A percentile compares a stretch with the other conserved stretches of the same genome.
Evolutionary conservation across 768 basidiomycete genomes (phyloP).

Genomic region (Cystobasidiopsis lactophilus): DNA sequence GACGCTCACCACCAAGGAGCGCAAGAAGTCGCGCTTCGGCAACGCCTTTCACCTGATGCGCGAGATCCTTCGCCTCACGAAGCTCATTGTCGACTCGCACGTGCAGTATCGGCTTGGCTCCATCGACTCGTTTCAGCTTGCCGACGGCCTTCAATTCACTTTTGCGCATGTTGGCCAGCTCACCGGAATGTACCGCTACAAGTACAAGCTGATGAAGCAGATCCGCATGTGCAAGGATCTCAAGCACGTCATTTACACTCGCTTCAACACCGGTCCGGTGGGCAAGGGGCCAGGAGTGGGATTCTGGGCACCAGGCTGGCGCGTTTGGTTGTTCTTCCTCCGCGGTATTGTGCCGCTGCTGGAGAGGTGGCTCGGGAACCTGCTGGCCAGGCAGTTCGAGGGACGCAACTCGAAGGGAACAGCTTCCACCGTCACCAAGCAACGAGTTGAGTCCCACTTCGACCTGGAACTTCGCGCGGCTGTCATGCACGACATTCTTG

Average conservation of each 20-base stretch:
- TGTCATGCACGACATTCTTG: slow-evolving; percentile 95
- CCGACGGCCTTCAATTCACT: slow-evolving; percentile 93
- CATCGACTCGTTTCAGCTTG: slow-evolving; percentile 96
- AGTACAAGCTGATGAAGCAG: slow-evolving; percentile 99
- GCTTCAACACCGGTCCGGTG: slow-evolving; percentile 98
- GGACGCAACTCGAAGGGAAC: slow-evolving; percentile 68
- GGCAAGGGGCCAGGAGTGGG: slow-evolving; percentile 97
- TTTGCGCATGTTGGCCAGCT: slow-evolving; percentile 92
- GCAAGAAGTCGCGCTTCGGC: slow-evolving; percentile 98
- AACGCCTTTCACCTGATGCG: slow-evolving; percentile 97
- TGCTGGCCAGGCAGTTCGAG: slow-evolving; percentile 95
- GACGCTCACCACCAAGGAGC: slow-evolving; percentile 95
- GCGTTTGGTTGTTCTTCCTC: slow-evolving; percentile 99
- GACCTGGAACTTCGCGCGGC: slow-evolving; percentile 92
- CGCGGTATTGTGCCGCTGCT: slow-evolving; percentile 92
- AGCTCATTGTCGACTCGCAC: slow-evolving; percentile 95
- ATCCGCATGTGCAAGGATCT: slow-evolving; percentile 98
- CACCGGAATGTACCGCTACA: slow-evolving; percentile 99
- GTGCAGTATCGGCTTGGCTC: slow-evolving; percentile 97
- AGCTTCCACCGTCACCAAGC: slow-evolving; percentile 96
- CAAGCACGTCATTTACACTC: slow-evolving; percentile 68
- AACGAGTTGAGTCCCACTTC: slow-evolving; percentile 95
- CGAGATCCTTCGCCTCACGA: slow-evolving; percentile 90
- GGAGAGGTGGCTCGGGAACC: slow-evolving; percentile 91
- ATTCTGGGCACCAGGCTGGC: slow-evolving; percentile 99